phyloP scores from a whole-genome alignment of 331 rosid species.

The Malus hybrid region DNA sequence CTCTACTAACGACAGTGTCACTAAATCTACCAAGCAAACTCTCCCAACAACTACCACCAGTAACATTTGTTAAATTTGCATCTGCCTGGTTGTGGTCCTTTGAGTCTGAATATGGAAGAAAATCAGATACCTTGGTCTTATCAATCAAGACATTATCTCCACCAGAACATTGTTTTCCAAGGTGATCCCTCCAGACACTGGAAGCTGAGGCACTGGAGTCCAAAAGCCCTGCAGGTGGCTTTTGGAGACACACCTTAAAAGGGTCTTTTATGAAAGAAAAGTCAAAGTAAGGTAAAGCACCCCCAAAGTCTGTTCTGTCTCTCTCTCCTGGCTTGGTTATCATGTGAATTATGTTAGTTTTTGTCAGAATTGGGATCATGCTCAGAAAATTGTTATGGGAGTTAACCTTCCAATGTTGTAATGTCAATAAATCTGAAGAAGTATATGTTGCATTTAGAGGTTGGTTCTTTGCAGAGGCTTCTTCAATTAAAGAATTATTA shows the following conservation, averaged over 20 bases:
- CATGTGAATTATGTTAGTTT: constrained; percentile 37
- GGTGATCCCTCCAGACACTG: constrained; percentile 24
- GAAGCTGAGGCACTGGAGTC: constrained; percentile 25
- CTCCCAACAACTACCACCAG: constrained; percentile 93
- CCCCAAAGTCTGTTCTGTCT: constrained; percentile 17
- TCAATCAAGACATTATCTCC: constrained; percentile 32
- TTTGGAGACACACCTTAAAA: constrained; percentile 49
- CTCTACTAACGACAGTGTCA: constrained; percentile 22
- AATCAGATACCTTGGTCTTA: constrained; percentile 10
- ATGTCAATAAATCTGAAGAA: constrained; percentile 36
- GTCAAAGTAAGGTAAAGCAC: constrained; percentile 52
- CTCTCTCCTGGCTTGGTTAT: constrained; percentile 37
- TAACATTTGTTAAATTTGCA: constrained; percentile 22
- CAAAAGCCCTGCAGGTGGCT: constrained; percentile 17
- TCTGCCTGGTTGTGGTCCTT: constrained; percentile 25
- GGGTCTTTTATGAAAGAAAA: constrained; percentile 74
- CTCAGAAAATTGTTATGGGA: constrained; percentile 47
- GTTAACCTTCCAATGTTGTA: constrained; percentile 29
- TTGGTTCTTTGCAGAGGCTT: constrained; percentile 26
- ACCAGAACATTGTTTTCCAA: constrained; percentile 17
- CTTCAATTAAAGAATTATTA: constrained; percentile 18
- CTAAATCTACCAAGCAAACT: constrained; percentile 54
- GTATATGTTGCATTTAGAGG: constrained; percentile 15
- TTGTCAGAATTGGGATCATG: constrained; percentile 65
- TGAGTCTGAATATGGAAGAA: constrained; percentile 24